Evolutionary conservation across 169 alveolate genomes (phyloP), one percentile per base, ranked within the genome.

Genomic region (Theileria parva): DNA sequence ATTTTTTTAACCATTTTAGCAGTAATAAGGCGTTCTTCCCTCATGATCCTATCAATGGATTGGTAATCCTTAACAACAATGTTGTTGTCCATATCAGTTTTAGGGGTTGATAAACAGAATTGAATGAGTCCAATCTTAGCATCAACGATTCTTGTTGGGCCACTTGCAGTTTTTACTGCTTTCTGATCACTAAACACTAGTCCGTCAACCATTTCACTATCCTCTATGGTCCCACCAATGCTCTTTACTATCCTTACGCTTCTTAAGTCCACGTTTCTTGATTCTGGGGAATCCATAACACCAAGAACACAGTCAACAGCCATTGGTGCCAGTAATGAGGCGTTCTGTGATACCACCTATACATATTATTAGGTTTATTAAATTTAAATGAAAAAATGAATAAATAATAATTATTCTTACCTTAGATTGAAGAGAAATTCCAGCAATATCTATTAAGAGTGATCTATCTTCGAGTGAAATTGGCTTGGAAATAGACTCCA

Each of bases 211-310:
- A 98, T 88, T 89, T 98, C 99, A 11, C 99, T 94, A 78, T 98
- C 99, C 77, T 98, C 99, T 32, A 98, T 94, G 6, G 99, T 98
- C 5, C 99, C 99, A 61, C 99, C 99, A 65, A 97, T 85, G 80
- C 96, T 96, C 85, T 96, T 96, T 23, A 91, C 96, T 69, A 95
- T 95, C 74, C 94, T 76, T 55, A 95, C 94, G 86, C 94, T 94
- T 72, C 87, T 95, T 69, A 95, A 86, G 86, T 95, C 97, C 4
- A 96, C 97, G 81, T 94, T 95, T 72, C 79, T 92, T 48, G 94
- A 92, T 57, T 84, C 88, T 70, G 85, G 77, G 57, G 77, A 69
- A 63, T 90, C 95, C 76, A 88, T 76, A n/a, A 92, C 91, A 64
- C 79, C 79, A 61, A 91, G 68, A 79, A 98, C 99, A 2, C 99